These are phyloP conservation scores for Tilletiaria anomala DNA, from an alignment of 1,284 basidiomycete species.

Conservation along the genomic window DNA sequence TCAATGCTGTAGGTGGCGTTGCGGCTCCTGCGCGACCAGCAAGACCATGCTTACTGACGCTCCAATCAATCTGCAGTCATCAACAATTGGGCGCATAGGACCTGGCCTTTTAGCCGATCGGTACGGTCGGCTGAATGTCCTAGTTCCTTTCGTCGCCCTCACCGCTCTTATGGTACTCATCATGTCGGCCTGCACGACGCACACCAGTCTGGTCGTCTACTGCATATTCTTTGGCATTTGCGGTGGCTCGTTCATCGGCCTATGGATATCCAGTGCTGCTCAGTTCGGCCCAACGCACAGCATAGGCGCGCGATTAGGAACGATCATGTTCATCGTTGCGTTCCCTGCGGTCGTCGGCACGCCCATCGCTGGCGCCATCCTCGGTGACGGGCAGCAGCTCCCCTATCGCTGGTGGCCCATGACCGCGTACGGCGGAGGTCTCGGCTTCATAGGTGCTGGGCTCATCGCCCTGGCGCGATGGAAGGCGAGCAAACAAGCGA, in stretches of 20 bases:
- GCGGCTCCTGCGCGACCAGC: too few relatives aligned
- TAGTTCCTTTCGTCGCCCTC: neutral
- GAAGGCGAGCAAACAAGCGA: too few relatives aligned
- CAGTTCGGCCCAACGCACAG: slow-evolving; percentile 11
- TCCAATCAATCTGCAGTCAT: too few relatives aligned
- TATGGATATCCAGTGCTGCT: slow-evolving; percentile 3
- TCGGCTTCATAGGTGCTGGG: slow-evolving; percentile 6
- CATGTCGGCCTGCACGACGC: neutral
- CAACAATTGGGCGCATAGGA: neutral
- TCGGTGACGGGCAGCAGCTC: slow-evolving; percentile 5
- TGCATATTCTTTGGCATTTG: neutral
- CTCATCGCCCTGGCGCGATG: slow-evolving; percentile 7
- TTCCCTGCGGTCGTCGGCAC: slow-evolving; percentile 13
- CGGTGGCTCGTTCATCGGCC: neutral
- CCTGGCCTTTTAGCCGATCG: neutral
- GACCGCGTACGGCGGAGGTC: slow-evolving; percentile 3
- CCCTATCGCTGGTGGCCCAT: slow-evolving; percentile 14
- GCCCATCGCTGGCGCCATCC: slow-evolving; percentile 14
- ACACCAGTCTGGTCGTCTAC: neutral
- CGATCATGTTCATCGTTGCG: slow-evolving; percentile 14
- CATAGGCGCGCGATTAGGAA: slow-evolving; percentile 13
- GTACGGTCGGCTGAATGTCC: neutral
- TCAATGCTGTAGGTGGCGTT: too few relatives aligned
- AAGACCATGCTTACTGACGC: too few relatives aligned
- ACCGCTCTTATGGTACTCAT: neutral